These are phyloP conservation scores for Penicillium hesseltinei DNA, from an alignment of 2,329 filamentous ascomycete genomes.

Conservation along the genomic window DNA sequence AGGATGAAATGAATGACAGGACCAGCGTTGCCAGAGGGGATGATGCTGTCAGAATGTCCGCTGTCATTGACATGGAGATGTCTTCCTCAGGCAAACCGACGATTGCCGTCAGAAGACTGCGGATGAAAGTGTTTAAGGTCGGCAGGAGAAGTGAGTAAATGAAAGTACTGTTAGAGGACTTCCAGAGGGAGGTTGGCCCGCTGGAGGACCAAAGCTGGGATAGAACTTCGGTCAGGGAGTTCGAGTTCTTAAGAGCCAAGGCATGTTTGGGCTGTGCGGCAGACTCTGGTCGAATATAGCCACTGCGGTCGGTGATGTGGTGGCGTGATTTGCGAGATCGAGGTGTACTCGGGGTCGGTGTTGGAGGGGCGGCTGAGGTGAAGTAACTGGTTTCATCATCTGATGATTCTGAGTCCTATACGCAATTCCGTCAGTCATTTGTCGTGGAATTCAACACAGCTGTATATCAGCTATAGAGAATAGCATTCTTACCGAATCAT, in stretches of 20 bases:
- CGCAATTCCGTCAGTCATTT: slow-evolving; percentile 10
- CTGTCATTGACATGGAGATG: slow-evolving; percentile 54
- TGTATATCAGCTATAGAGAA: neutral
- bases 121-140: slow-evolving; percentile 86
- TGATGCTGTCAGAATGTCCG: slow-evolving; percentile 74
- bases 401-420: slow-evolving; percentile 46
- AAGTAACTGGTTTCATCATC: slow-evolving; percentile 86
- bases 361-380: slow-evolving; percentile 57
- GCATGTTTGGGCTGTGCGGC: slow-evolving; percentile 54
- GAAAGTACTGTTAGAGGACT: slow-evolving; percentile 87
- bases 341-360: slow-evolving; percentile 43
- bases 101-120: slow-evolving; percentile 84
- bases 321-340: slow-evolving; percentile 39
- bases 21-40: slow-evolving; percentile 78
- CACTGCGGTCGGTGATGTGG: slow-evolving; percentile 48
- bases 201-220: slow-evolving; percentile 86
- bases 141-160: slow-evolving; percentile 84
- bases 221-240: slow-evolving; percentile 82
- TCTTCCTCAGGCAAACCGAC: slow-evolving; percentile 83
- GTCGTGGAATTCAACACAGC: neutral
- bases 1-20: slow-evolving; percentile 65
- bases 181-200: slow-evolving; percentile 90
- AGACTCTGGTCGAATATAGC: slow-evolving; percentile 42
- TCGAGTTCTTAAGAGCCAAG: slow-evolving; percentile 68
- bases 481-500: slow-evolving; percentile 31